These are phyloP conservation scores for Pyrus bretschneideri DNA, from an alignment of 306 rosid species.

Conservation along the genomic window DNA sequence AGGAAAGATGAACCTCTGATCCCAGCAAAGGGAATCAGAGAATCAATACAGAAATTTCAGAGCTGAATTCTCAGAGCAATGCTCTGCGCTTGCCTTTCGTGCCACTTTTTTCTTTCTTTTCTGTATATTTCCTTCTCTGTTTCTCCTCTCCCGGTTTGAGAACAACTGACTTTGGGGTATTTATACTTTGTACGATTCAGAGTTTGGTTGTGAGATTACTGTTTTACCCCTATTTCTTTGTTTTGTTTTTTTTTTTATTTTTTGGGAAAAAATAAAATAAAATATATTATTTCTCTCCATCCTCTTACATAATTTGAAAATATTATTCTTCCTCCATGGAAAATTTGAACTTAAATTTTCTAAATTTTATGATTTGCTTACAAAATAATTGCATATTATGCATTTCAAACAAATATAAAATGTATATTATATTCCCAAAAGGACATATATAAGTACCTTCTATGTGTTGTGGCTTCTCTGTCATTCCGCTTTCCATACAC, in stretches of 20 bases:
- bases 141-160: slow-evolving; percentile 36
- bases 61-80: slow-evolving; percentile 13
- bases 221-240: slow-evolving; percentile 18
- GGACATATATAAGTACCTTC: not conserved
- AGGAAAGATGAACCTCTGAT: slow-evolving; percentile 49
- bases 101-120: not conserved
- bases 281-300: too few species aligned
- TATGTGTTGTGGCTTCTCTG: not conserved
- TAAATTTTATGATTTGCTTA: not conserved
- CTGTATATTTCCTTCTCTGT: slow-evolving; percentile 3
- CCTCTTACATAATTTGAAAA: not conserved
- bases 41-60: slow-evolving; percentile 32
- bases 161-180: slow-evolving; percentile 34
- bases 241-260: not conserved
- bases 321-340: not conserved
- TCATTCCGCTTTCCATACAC: too few species aligned
- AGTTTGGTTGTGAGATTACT: slow-evolving; percentile 2
- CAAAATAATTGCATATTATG: not conserved
- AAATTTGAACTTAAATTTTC: not conserved
- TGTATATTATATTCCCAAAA: not conserved
- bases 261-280: not conserved
- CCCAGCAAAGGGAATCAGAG: slow-evolving; percentile 67
- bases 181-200: slow-evolving; percentile 9
- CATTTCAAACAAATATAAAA: not conserved
- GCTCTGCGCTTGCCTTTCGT: not conserved